Conservation (phyloP, 2,329 filamentous ascomycete species). For the Aureobasidium sp. region DNA sequence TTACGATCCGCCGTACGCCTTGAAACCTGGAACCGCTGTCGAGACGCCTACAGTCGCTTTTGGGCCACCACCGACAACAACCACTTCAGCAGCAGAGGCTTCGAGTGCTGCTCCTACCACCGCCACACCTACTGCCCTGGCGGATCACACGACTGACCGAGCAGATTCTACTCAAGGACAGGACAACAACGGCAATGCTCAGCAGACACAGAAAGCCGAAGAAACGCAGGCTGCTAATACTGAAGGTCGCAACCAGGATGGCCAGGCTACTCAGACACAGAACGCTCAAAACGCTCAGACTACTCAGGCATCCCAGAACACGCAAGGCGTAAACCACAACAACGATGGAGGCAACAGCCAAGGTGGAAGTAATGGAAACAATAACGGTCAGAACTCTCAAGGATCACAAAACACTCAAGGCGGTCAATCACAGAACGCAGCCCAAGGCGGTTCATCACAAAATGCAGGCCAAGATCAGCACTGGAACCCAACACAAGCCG, state of each 20-base stretch:
- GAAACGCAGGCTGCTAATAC: background rate
- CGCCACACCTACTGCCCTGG: slow-evolving; percentile 17
- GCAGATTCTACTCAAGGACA: background rate
- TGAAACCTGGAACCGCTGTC: slow-evolving; percentile 18
- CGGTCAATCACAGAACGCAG: background rate
- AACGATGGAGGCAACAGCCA: background rate
- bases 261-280: background rate
- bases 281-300: background rate
- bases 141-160: background rate
- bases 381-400: background rate
- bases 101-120: slow-evolving; percentile 17
- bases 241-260: background rate
- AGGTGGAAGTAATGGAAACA: background rate
- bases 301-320: background rate
- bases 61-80: background rate
- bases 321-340: background rate
- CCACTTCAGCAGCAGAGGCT: slow-evolving; percentile 16
- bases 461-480: background rate
- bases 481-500: background rate
- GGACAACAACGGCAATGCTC: background rate
- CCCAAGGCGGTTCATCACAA: background rate
- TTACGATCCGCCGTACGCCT: slow-evolving; percentile 24
- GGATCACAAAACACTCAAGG: background rate
- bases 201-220: background rate
- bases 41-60: slow-evolving; percentile 18